Percentiles rank a stretch among this genome's conserved stretches.
phyloP scores from a whole-genome alignment of 345 rosid genomes.

The Eucalyptus tenuipes region DNA sequence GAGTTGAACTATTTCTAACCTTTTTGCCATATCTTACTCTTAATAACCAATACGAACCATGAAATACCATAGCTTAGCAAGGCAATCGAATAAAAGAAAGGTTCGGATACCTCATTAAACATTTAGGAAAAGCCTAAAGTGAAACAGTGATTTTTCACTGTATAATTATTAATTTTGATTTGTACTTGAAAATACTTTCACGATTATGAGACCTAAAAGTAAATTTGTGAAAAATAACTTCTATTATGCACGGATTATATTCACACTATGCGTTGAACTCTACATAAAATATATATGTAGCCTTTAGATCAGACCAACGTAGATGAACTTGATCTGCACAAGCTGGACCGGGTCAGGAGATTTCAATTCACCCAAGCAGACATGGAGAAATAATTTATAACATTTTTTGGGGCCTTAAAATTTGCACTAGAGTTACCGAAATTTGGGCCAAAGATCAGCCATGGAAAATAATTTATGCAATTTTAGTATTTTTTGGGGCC shows the following conservation, averaged over 20 bases:
- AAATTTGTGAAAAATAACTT: background rate
- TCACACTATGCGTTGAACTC: background rate
- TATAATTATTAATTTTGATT: background rate
- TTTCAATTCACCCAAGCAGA: background rate
- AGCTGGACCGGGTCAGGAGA: background rate
- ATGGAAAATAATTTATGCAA: background rate
- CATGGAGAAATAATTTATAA: background rate
- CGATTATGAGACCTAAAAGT: background rate
- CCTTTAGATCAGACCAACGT: background rate
- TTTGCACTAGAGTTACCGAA: background rate
- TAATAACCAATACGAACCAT: background rate
- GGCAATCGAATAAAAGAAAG: background rate
- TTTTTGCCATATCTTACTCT: background rate
- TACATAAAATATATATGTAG: background rate
- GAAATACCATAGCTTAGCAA: background rate
- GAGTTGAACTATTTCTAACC: background rate
- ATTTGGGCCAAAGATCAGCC: background rate
- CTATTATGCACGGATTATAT: background rate
- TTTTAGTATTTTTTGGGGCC: background rate
- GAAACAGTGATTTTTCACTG: rapidly evolving
- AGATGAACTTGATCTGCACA: background rate
- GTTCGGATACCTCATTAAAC: too few species aligned
- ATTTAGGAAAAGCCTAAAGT: background rate
- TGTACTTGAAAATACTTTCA: background rate
- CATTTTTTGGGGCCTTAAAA: background rate